Evolutionary conservation across 257 asterid species (phyloP).

Genomic region (Ligustrum vulgare): DNA sequence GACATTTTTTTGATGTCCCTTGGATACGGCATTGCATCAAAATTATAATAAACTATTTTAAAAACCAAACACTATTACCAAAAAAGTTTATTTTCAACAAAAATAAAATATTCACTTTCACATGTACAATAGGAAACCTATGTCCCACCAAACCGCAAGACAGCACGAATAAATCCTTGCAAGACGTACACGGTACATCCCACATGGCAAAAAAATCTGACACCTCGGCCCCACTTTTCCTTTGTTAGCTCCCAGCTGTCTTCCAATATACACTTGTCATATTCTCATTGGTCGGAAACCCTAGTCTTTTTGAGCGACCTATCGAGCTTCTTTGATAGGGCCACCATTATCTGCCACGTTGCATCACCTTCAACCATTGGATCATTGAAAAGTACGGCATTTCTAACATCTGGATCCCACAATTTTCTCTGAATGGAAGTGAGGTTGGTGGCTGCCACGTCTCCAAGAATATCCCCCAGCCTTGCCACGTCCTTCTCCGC

Average conservation of each 20-base stretch:
- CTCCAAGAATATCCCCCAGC: slow-evolving; percentile 58
- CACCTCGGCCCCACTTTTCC: slow-evolving; percentile 33
- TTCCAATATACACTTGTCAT: slow-evolving; percentile 11
- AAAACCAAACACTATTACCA: no score
- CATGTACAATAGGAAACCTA: slow-evolving; percentile 23
- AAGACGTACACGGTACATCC: not conserved
- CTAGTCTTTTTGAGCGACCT: slow-evolving; percentile 48
- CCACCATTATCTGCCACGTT: slow-evolving; percentile 69
- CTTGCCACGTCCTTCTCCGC: slow-evolving; percentile 52
- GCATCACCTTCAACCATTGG: slow-evolving; percentile 71
- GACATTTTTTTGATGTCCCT: no score
- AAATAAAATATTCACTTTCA: not conserved
- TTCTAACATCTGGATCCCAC: slow-evolving; percentile 51
- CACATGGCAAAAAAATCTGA: not conserved
- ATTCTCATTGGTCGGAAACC: slow-evolving; percentile 38
- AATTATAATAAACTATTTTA: no score
- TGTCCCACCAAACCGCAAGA: slow-evolving; percentile 18
- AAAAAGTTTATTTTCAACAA: not conserved
- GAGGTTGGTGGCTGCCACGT: slow-evolving; percentile 66
- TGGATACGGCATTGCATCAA: no score
- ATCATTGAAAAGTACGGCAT: slow-evolving; percentile 56
- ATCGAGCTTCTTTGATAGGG: slow-evolving; percentile 36
- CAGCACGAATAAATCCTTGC: slow-evolving; percentile 7
- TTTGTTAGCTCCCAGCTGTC: slow-evolving; percentile 55
- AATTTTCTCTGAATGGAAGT: slow-evolving; percentile 58